These are phyloP conservation scores for Pestalotiopsis sp. DNA, from an alignment of 2,329 filamentous ascomycete genomes.

Conservation along the genomic window DNA sequence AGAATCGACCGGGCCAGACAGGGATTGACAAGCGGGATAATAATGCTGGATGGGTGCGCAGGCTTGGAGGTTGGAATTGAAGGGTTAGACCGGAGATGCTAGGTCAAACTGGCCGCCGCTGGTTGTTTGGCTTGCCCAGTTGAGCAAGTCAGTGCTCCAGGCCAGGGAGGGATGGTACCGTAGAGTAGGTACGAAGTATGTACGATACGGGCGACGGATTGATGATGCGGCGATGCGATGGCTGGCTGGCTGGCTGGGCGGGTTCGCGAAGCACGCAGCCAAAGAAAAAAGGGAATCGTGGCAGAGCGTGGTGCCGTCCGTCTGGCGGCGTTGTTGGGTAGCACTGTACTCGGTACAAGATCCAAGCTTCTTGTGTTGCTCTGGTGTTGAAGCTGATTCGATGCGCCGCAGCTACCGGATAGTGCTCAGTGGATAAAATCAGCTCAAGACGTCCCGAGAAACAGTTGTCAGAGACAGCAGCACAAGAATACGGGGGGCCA, in stretches of 20 bases:
- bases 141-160: background rate
- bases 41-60: background rate
- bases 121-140: constrained; percentile 8
- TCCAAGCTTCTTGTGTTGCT: constrained; percentile 3
- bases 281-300: too few relatives aligned
- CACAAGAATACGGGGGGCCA: background rate
- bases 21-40: constrained; percentile 8
- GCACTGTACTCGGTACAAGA: constrained; percentile 11
- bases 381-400: constrained; percentile 5
- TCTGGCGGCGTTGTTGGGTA: background rate
- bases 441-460: background rate
- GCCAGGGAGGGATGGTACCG: constrained; percentile 1
- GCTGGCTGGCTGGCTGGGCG: background rate
- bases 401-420: background rate
- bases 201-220: background rate
- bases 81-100: constrained; percentile 8
- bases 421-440: constrained; percentile 1
- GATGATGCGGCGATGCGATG: background rate
- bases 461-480: background rate
- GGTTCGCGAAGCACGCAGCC: background rate
- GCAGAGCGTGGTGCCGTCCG: too few relatives aligned
- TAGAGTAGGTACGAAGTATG: background rate
- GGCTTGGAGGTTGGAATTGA: constrained; percentile 4
- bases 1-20: constrained; percentile 2
- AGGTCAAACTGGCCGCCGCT: constrained; percentile 2